Evolutionary conservation across 768 basidiomycete species (phyloP).

Genomic region (Hygrocybe coccinea): DNA sequence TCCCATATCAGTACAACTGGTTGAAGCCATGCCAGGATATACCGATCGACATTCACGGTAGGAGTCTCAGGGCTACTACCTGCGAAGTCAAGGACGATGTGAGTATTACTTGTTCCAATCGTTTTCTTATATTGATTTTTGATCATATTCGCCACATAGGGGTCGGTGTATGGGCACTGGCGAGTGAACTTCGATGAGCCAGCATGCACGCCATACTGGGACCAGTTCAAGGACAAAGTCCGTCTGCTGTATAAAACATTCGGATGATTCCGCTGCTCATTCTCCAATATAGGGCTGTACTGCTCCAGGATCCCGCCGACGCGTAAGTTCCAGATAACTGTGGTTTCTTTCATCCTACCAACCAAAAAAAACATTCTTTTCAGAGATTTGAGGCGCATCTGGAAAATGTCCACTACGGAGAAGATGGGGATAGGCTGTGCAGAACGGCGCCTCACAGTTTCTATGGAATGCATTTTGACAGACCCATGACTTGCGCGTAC

Average conservation of each 20-base stretch:
- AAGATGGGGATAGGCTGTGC: background rate
- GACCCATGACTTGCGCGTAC: background rate
- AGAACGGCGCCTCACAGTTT: background rate
- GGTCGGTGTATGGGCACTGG: slow-evolving; percentile 1
- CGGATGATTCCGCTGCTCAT: no score
- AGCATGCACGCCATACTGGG: background rate
- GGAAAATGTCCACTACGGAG: background rate
- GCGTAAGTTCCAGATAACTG: no score
- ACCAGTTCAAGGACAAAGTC: background rate
- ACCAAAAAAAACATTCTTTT: no score
- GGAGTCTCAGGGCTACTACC: background rate
- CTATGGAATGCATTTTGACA: background rate
- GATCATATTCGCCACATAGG: background rate
- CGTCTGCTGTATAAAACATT: no score
- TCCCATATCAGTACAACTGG: slow-evolving; percentile 1
- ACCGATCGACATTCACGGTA: background rate
- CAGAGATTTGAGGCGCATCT: slow-evolving; percentile 1
- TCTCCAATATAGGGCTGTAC: background rate
- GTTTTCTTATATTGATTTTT: background rate
- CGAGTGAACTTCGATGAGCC: background rate
- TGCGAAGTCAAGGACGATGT: slow-evolving; percentile 1
- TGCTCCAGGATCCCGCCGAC: background rate
- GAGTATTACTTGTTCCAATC: background rate
- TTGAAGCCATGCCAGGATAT: background rate
- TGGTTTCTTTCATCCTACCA: no score